Evolutionary conservation across 1,284 basidiomycete genomes (phyloP).

Genomic region (Boletus sp.): DNA sequence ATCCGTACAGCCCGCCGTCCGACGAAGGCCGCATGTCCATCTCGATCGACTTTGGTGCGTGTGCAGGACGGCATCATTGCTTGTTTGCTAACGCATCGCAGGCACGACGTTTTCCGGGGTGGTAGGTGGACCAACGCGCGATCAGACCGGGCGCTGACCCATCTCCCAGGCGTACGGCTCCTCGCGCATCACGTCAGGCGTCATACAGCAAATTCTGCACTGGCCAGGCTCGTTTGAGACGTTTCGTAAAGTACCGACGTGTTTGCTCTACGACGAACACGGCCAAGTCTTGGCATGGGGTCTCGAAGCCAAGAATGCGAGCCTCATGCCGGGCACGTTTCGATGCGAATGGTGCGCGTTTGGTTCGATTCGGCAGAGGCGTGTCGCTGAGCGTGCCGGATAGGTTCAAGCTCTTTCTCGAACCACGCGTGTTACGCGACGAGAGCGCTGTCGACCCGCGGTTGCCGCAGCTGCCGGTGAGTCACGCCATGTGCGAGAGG

Average conservation of each 20-base stretch:
- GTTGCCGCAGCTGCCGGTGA: constrained; percentile 75
- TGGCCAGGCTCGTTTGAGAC: constrained; percentile 82
- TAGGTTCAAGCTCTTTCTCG: constrained; percentile 81
- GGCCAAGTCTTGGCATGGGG: constrained; percentile 79
- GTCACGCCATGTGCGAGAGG: constrained; percentile 29
- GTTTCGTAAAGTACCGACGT: constrained; percentile 82
- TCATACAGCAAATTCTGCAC: constrained; percentile 75
- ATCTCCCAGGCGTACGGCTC: constrained; percentile 71
- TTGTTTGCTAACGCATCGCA: constrained; percentile 30
- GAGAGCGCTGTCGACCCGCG: constrained; percentile 68
- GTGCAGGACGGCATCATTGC: too few species aligned
- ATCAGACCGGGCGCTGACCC: background rate
- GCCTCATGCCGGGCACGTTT: constrained; percentile 63
- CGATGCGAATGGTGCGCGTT: constrained; percentile 68
- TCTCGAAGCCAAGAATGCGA: constrained; percentile 77
- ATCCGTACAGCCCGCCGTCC: constrained; percentile 18
- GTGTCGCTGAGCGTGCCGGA: background rate
- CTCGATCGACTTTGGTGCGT: constrained; percentile 77
- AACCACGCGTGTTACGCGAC: constrained; percentile 75
- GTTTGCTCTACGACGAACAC: constrained; percentile 70
- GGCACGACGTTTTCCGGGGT: constrained; percentile 85
- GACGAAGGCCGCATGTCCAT: constrained; percentile 74
- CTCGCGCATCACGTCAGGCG: constrained; percentile 75
- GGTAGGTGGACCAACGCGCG: constrained; percentile 48
- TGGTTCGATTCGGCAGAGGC: too few species aligned